A percentile compares a stretch with the other conserved stretches of the same genome.
Conservation (phyloP, 2,329 filamentous ascomycete genomes). For the Epichloe bromicola region DNA sequence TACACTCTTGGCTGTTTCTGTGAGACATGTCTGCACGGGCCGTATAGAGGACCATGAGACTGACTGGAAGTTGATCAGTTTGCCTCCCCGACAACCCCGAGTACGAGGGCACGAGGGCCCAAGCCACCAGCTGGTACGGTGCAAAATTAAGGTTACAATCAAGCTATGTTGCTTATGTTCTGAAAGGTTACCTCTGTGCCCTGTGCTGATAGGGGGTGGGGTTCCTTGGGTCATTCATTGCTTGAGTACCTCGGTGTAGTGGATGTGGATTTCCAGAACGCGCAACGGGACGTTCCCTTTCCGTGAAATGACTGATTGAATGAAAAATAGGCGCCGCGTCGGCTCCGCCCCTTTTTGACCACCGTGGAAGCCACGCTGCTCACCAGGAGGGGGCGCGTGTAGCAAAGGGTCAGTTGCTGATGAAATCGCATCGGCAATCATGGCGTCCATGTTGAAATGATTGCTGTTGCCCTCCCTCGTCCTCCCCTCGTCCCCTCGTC, state of each 20-base stretch:
- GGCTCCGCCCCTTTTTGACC: not conserved
- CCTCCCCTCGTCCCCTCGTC: not conserved
- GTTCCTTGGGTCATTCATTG: not conserved
- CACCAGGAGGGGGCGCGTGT: not conserved
- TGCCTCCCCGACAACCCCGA: too few relatives aligned
- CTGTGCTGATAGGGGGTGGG: not conserved
- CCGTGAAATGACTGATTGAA: too few relatives aligned
- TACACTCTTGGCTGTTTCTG: not conserved
- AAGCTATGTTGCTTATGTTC: slow-evolving; percentile 1
- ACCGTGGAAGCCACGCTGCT: not conserved
- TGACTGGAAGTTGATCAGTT: too few relatives aligned
- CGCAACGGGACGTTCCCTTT: too few relatives aligned
- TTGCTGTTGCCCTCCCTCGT: not conserved
- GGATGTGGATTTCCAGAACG: too few relatives aligned
- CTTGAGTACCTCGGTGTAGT: too few relatives aligned
- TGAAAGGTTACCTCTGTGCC: not conserved
- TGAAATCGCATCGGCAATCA: not conserved
- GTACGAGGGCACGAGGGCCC: not conserved
- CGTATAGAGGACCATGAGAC: not conserved
- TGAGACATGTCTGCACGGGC: not conserved
- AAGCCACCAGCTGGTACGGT: not conserved
- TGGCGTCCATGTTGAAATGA: not conserved
- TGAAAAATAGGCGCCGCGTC: too few relatives aligned
- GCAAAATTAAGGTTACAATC: slow-evolving; percentile 1
- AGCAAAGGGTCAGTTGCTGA: not conserved